These are phyloP conservation scores for Fusarium miscanthi DNA, from an alignment of 2,329 filamentous ascomycete genomes.

Conservation along the genomic window DNA sequence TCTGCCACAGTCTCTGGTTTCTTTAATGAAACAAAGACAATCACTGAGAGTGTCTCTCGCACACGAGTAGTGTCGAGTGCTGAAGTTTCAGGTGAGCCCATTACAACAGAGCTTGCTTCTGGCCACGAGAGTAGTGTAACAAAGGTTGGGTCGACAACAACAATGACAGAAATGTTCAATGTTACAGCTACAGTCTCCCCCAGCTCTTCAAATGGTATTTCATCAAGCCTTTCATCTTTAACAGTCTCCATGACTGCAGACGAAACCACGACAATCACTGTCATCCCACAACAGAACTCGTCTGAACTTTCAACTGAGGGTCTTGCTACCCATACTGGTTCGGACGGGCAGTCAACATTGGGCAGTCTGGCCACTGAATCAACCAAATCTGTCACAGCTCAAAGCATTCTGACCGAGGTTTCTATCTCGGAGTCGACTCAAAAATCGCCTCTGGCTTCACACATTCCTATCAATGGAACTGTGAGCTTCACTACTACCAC, in stretches of 20 bases:
- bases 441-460: not conserved
- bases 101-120: not conserved
- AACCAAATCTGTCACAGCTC: not conserved
- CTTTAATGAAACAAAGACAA: not conserved
- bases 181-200: slow-evolving; percentile 19
- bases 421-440: not conserved
- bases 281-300: slow-evolving; percentile 7
- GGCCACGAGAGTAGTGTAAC: not conserved
- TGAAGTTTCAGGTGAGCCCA: not conserved
- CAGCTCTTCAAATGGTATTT: not conserved
- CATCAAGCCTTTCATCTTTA: slow-evolving; percentile 2
- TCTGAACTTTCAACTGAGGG: not conserved
- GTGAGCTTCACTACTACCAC: slow-evolving; percentile 13
- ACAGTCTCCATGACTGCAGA: slow-evolving; percentile 1
- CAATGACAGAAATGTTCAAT: slow-evolving; percentile 27
- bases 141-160: slow-evolving; percentile 3
- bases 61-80: not conserved
- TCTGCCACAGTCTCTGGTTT: not conserved
- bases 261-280: not conserved
- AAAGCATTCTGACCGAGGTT: not conserved
- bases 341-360: not conserved
- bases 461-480: not conserved
- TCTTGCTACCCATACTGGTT: not conserved
- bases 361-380: not conserved
- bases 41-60: not conserved